Evolutionary conservation across 352 stramenopile species (phyloP).

Genomic region (Elongisporangium prolatum): DNA sequence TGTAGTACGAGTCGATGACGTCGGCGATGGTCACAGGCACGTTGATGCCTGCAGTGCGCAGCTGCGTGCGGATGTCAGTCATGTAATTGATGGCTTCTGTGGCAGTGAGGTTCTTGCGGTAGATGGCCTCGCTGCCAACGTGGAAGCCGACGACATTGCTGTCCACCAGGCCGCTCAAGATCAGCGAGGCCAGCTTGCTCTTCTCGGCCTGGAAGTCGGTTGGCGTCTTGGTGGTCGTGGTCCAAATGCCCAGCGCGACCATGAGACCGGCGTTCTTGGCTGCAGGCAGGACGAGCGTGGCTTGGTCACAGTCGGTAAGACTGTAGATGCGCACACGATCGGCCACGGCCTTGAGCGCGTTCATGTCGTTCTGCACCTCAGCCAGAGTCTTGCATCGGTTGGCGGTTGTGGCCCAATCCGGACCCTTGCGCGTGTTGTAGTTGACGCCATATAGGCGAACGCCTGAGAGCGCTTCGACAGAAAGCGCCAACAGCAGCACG

Average conservation of each 20-base stretch:
- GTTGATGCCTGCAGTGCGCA: slow-evolving; percentile 16
- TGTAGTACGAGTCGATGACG: slow-evolving; percentile 63
- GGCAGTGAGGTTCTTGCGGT: slow-evolving; percentile 49
- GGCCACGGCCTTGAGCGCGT: slow-evolving; percentile 29
- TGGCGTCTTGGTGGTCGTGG: slow-evolving; percentile 33
- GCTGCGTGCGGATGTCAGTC: slow-evolving; percentile 46
- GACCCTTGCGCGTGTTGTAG: slow-evolving; percentile 63
- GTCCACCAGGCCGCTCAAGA: slow-evolving; percentile 37
- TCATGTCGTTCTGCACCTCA: slow-evolving; percentile 55
- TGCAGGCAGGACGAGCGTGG: slow-evolving; percentile 31
- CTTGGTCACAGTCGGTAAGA: slow-evolving; percentile 50
- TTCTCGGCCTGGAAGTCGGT: slow-evolving; percentile 46
- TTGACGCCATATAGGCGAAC: slow-evolving; percentile 68
- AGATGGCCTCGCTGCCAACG: slow-evolving; percentile 67
- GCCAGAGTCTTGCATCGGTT: slow-evolving; percentile 39
- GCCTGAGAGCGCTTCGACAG: slow-evolving; percentile 24
- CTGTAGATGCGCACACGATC: slow-evolving; percentile 70
- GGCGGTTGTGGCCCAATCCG: slow-evolving; percentile 34
- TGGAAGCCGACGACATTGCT: slow-evolving; percentile 44
- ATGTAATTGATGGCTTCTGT: slow-evolving; percentile 52
- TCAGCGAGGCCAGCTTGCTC: slow-evolving; percentile 28
- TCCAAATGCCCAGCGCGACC: slow-evolving; percentile 68
- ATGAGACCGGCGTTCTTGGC: slow-evolving; percentile 41
- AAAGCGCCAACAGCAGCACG: slow-evolving; percentile 9
- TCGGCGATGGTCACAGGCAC: slow-evolving; percentile 68